Evolutionary conservation across 768 basidiomycete genomes (phyloP), one percentile per base, ranked within the genome.

Genomic region (Lanmaoa pseudosensibilis): DNA sequence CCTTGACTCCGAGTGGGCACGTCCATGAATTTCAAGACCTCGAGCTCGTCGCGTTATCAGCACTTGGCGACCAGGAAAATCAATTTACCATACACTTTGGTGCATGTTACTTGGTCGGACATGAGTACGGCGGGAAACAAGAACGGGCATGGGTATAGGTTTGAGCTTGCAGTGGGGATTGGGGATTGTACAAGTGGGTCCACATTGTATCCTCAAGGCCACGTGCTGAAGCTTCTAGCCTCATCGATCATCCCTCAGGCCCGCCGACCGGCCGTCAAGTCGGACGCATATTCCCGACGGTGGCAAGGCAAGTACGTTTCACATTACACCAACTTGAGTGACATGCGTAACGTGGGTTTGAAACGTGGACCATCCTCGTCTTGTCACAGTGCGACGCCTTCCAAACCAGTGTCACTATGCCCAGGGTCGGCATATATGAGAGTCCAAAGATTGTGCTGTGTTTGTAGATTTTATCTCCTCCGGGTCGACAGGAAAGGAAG

Each of bases 391-490:
- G 38, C 11, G 12, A 36, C 40, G n/a, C 32, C 37, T 48, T 43
- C 38, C 19, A 39, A 36, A 37, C 9, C 48, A n/a, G 43, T 39
- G 19, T 16, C 15, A 10, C 8, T 10, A 16, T 13, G 25, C 36
- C 33, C 46, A 45, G 15, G 19, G 27, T 27, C 19, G 19, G 21
- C 5, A 30, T 6, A 34, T 15, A 4, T 6, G 37, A 12, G 15
- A 5, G n/a, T 12, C 7, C 19, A 43, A 5, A 13, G 30, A 19
- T 25, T 6, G 5, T 25, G 34, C 3, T 2, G 32, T 2, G 36
- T 38, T 16, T 32, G 56, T 36, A 25, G 43, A 38, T 37, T 59
- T 41, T 27, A 53, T 18, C 43, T 50, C 37, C 30, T 46, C 56
- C 30, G 51, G 39, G 36, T 34, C 25, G 21, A 33, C 50, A 19